A percentile compares a stretch with the other conserved stretches of the same genome.
phyloP scores from a whole-genome alignment of 1,284 basidiomycete species.

The Apiotrichum veenhuisii region DNA sequence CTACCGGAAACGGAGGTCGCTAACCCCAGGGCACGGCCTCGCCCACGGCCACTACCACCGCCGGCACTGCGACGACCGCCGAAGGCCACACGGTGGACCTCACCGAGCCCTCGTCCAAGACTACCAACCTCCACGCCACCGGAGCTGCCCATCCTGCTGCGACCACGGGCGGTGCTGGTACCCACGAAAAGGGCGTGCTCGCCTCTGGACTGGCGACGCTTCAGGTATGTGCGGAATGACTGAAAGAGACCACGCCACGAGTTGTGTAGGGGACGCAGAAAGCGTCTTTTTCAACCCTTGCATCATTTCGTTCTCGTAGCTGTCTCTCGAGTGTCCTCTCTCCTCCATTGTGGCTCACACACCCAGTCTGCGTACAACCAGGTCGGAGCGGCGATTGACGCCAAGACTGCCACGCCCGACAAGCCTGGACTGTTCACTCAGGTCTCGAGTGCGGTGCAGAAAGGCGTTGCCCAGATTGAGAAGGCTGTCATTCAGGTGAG shows the following conservation, averaged over 20 bases:
- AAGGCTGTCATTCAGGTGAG: slow-evolving; percentile 7
- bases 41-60: not conserved
- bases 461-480: slow-evolving; percentile 32
- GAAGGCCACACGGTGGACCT: not conserved
- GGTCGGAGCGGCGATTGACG: slow-evolving; percentile 42
- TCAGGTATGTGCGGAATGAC: slow-evolving; percentile 24
- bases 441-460: slow-evolving; percentile 32
- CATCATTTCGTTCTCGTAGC: too few relatives aligned
- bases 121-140: not conserved
- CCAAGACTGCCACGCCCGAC: slow-evolving; percentile 39
- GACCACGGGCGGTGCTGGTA: slow-evolving; percentile 11
- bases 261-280: not conserved
- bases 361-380: slow-evolving; percentile 36
- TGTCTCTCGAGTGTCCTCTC: too few relatives aligned
- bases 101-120: not conserved
- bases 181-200: slow-evolving; percentile 33
- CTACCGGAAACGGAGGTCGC: too few relatives aligned
- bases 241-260: not conserved
- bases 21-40: too few relatives aligned
- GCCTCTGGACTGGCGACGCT: slow-evolving; percentile 29
- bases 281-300: too few relatives aligned
- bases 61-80: not conserved
- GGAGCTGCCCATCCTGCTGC: not conserved
- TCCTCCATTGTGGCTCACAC: not conserved
- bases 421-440: slow-evolving; percentile 47